These are phyloP conservation scores for Auriculariales sp. DNA, from an alignment of 768 basidiomycete genomes.

Conservation along the genomic window DNA sequence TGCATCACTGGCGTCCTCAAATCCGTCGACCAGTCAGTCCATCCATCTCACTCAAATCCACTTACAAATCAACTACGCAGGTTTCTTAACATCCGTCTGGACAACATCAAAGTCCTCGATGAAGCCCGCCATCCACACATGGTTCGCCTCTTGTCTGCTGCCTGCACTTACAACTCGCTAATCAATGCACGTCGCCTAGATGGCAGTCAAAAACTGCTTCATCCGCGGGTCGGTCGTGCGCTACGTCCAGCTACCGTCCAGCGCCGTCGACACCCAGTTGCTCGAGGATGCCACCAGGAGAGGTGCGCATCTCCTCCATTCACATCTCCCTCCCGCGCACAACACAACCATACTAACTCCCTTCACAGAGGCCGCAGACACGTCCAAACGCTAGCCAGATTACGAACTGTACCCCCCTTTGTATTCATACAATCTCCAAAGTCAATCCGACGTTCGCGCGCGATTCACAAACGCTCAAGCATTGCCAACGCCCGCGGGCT, in stretches of 20 bases:
- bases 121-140: conserved; percentile 94
- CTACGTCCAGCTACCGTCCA: conserved; percentile 87
- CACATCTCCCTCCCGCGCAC: neutral
- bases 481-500: no score
- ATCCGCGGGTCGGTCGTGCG: conserved; percentile 97
- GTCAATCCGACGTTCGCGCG: no score
- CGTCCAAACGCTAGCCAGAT: conserved; percentile 19
- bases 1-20: conserved; percentile 91
- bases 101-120: conserved; percentile 85
- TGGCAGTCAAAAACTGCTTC: conserved; percentile 98
- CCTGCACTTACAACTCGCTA: neutral
- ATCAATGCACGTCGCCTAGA: conserved; percentile 30
- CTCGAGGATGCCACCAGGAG: conserved; percentile 92
- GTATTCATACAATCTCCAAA: neutral
- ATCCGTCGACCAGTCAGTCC: conserved; percentile 89
- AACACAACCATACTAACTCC: conserved; percentile 1
- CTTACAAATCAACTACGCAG: conserved; percentile 22
- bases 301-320: conserved; percentile 35
- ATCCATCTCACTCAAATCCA: neutral
- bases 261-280: conserved; percentile 88
- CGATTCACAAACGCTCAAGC: no score
- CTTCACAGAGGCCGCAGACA: conserved; percentile 25
- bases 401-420: neutral
- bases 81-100: conserved; percentile 91
- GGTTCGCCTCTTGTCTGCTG: no score